Percentiles rank a stretch among this genome's conserved stretches.
Conservation (phyloP, 495 filamentous ascomycete species). For the Podospora tetraspora region DNA sequence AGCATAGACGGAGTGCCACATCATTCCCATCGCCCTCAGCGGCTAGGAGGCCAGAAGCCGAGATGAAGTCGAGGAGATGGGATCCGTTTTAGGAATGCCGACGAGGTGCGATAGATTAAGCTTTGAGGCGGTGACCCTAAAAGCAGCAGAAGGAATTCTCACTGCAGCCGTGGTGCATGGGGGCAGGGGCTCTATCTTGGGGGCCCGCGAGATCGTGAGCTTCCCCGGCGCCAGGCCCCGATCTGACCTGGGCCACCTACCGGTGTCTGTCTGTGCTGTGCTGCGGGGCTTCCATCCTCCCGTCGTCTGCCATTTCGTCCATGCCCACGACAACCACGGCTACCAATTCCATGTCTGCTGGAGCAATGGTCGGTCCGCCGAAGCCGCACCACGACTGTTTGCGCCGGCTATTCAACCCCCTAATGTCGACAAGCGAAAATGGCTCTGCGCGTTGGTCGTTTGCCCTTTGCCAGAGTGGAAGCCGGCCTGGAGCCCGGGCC, state of each 20-base stretch:
- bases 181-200: constrained; percentile 6
- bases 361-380: not conserved
- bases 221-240: not conserved
- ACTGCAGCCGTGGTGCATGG: not conserved
- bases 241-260: not conserved
- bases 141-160: not conserved
- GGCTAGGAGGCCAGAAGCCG: not conserved
- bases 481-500: not conserved
- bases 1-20: not conserved
- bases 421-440: constrained; percentile 5
- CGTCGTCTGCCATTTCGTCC: not conserved
- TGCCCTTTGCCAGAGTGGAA: constrained; percentile 1
- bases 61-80: not conserved
- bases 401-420: not conserved
- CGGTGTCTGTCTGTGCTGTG: not conserved
- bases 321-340: not conserved
- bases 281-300: not conserved
- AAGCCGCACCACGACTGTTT: not conserved
- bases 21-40: not conserved
- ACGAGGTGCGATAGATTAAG: not conserved
- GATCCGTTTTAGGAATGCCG: not conserved
- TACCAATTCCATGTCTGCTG: not conserved
- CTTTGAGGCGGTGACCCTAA: not conserved
- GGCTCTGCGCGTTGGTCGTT: not conserved
- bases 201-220: constrained; percentile 1